Base-by-base conservation (phyloP, 2,329 filamentous ascomycete genomes). In the Xylaria sp. region DNA sequence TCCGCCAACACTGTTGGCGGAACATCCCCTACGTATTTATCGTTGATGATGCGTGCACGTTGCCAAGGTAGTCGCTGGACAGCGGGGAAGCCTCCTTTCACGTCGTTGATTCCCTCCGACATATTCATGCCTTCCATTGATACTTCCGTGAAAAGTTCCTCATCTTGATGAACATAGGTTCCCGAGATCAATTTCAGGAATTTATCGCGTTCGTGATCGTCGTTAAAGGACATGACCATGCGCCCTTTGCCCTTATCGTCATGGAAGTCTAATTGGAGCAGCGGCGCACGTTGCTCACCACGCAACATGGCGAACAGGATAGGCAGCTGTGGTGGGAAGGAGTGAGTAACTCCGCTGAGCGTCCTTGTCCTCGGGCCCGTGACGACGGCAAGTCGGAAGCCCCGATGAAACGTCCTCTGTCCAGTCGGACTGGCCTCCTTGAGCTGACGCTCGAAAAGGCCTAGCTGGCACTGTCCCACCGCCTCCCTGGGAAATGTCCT, bases 261-360 rank as follows among this genome's bases (percentile, higher is more conserved):
- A 43, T 86, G 85, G 47, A 91, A 86, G 39, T 88, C 86, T 29
- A 96, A 73, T 34, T 90, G 82, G 63, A 91, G 78, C 7, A 85
- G 86, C 1, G 90, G 87, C 7, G 83, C 78, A 8, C 87, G 87
- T 50, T 84, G 83, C 26, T 93, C 90, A 17, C 84, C 85, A 7
- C 88, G 84, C 59, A 92, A 76, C 64, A 92, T 89, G 11, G 89
- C 87, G 68, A 93, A 96, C 43, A 90, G 84, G 42, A 96, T 78
- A 0, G 91, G 90, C 19, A 82, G 74, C 18, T 82, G 80, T 4
- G 86, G 82, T 13, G 81, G 77, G 42, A 92, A 81, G 13, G 82
- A 77, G 67, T 94, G 89, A 54, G 86, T 88, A 47, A 94, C 82
- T 40, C 86, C 88, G 67, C 88, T 92, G 34, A 96, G 75, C 1